Evolutionary conservation across 345 rosid species (phyloP).

Genomic region (Diplotaxis tenuifolia): DNA sequence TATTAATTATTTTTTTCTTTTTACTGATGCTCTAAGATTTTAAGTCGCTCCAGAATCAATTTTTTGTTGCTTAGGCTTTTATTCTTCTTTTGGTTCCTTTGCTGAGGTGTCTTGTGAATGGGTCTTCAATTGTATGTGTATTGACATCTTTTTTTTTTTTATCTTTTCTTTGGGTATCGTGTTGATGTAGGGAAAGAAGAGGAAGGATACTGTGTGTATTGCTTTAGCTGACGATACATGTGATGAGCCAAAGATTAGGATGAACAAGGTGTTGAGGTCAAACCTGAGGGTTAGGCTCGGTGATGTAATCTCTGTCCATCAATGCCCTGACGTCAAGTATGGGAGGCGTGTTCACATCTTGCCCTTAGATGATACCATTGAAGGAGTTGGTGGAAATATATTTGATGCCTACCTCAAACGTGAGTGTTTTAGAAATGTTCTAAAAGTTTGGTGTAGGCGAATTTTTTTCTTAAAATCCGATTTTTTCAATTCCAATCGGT

Average conservation of each 20-base stretch:
- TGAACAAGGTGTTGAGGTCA: conserved; percentile 67
- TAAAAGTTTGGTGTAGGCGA: too few relatives aligned
- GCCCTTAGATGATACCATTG: conserved; percentile 71
- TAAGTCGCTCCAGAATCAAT: not conserved
- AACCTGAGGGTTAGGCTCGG: conserved; percentile 71
- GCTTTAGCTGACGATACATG: conserved; percentile 68
- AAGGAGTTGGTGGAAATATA: conserved; percentile 60
- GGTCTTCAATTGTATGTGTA: not conserved
- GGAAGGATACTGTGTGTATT: conserved; percentile 66
- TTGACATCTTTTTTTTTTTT: not conserved
- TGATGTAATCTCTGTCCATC: conserved; percentile 66
- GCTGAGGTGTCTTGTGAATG: not conserved
- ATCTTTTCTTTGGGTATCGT: not conserved
- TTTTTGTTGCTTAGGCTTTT: not conserved
- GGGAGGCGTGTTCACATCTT: conserved; percentile 70
- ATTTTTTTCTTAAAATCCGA: too few relatives aligned
- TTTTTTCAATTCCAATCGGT: too few relatives aligned
- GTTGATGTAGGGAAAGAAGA: conserved; percentile 56
- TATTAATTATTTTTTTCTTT: too few relatives aligned
- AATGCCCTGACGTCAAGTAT: conserved; percentile 68
- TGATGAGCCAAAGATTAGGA: conserved; percentile 55
- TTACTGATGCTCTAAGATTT: too few relatives aligned
- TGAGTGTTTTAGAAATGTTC: too few relatives aligned
- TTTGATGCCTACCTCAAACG: conserved; percentile 68
- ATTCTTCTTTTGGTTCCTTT: not conserved